Evolutionary conservation across 148 eudicot genomes (phyloP).

Genomic region (Selenicereus undatus): DNA sequence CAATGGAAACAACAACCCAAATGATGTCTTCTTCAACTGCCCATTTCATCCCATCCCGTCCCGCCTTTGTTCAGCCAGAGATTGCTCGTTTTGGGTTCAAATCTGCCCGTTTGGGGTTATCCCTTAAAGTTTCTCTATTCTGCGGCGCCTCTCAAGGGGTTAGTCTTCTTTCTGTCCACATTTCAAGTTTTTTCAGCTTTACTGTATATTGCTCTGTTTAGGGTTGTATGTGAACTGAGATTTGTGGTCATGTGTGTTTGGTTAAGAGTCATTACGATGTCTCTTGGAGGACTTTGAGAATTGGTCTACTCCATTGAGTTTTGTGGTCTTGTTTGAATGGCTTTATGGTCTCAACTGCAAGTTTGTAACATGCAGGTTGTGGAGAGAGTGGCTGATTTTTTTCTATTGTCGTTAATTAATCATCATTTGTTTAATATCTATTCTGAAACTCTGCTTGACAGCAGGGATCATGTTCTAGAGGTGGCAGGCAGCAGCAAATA

Average conservation of each 20-base stretch:
- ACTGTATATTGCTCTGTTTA: not conserved
- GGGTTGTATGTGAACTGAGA: not conserved
- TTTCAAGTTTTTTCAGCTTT: not conserved
- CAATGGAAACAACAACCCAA: not conserved
- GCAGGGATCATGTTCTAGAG: slow-evolving; percentile 36
- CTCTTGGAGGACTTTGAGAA: not conserved
- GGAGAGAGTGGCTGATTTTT: no score
- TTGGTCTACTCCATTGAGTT: not conserved
- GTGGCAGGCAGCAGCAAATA: slow-evolving; percentile 38
- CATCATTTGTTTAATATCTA: not conserved
- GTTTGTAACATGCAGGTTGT: no score
- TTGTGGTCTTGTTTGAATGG: no score
- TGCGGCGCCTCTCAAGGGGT: slow-evolving; percentile 13
- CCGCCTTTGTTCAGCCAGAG: not conserved
- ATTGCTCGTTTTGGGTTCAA: not conserved
- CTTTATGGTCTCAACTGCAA: no score
- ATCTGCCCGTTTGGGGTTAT: not conserved
- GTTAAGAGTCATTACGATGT: not conserved
- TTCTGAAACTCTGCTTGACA: slow-evolving; percentile 25
- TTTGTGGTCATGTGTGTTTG: not conserved
- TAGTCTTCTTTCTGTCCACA: not conserved
- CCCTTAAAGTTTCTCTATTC: not conserved
- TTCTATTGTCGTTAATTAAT: no score
- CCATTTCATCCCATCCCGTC: not conserved
- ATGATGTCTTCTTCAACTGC: not conserved